These are phyloP conservation scores for Teunomyces panamensis DNA, from an alignment of 805 yeast species.

Conservation along the genomic window DNA sequence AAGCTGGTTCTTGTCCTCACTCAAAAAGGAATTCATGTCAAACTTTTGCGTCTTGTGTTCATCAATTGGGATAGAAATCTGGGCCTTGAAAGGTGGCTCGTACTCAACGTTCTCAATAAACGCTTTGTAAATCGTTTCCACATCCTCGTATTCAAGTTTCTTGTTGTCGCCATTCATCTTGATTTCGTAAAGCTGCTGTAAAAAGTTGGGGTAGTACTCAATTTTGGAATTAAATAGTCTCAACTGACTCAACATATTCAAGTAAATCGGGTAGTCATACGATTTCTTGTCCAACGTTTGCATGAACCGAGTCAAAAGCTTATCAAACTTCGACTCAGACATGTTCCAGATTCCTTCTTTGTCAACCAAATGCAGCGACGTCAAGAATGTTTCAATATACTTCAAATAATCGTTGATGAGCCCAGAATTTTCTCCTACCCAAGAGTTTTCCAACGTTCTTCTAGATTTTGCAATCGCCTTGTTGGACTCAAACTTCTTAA, in stretches of 20 bases:
- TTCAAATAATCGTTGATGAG: constrained; percentile 11
- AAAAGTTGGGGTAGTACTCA: constrained; percentile 18
- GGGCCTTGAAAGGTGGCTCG: constrained; percentile 9
- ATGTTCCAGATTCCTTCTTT: constrained; percentile 12
- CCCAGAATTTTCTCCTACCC: constrained; percentile 13
- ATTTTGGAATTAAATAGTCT: constrained; percentile 15
- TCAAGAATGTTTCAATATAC: constrained; percentile 6
- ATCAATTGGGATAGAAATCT: constrained; percentile 3
- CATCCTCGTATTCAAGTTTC: constrained; percentile 10
- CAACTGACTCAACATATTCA: constrained; percentile 12
- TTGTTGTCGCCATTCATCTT: constrained; percentile 8
- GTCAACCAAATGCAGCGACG: constrained; percentile 3
- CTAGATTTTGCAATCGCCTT: constrained; percentile 8
- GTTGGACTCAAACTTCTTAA: constrained; percentile 20
- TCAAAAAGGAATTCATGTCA: constrained; percentile 17
- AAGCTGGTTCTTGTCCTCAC: constrained; percentile 4
- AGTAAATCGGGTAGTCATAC: constrained; percentile 11
- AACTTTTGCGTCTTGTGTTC: constrained; percentile 15
- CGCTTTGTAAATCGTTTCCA: constrained; percentile 18
- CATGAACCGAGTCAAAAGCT: constrained; percentile 7
- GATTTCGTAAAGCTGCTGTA: constrained; percentile 16
- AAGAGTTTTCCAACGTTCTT: constrained; percentile 4
- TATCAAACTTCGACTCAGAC: constrained; percentile 11
- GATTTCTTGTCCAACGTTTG: constrained; percentile 4
- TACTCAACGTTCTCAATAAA: constrained; percentile 16